A percentile compares a stretch with the other conserved stretches of the same genome.
Evolutionary conservation across 139 green algal genomes (phyloP).

Genomic region (Marvania coccoides): DNA sequence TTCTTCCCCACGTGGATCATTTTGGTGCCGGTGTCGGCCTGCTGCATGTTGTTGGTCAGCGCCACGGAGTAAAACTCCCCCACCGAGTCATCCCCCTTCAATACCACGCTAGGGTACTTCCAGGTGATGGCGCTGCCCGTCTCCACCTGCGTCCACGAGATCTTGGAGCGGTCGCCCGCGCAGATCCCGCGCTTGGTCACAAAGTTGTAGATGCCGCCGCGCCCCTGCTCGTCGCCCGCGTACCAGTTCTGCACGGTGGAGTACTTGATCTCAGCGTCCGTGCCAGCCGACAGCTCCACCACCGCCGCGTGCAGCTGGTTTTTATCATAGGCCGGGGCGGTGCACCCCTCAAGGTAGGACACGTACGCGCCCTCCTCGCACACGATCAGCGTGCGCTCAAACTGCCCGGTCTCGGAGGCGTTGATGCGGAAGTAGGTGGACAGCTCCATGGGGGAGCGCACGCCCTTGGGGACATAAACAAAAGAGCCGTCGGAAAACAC

Average conservation of each 20-base stretch:
- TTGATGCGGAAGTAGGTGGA: conserved; percentile 99
- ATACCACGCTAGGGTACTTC: conserved; percentile 95
- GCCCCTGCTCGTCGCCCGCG: conserved; percentile 81
- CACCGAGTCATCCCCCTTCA: conserved; percentile 87
- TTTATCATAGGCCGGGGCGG: conserved; percentile 86
- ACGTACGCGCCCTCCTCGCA: conserved; percentile 91
- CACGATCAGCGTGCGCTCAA: conserved; percentile 98
- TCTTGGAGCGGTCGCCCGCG: conserved; percentile 86
- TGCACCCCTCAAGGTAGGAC: conserved; percentile 97
- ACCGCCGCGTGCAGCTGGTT: conserved; percentile 98
- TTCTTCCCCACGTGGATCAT: conserved; percentile 99
- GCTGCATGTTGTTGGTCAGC: conserved; percentile 95
- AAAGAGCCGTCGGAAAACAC: conserved; percentile 98
- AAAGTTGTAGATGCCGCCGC: conserved; percentile 99
- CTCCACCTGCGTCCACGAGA: conserved; percentile 98
- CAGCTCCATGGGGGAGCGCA: conserved; percentile 95
- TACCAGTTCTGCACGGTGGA: conserved; percentile 99
- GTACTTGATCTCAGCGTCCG: conserved; percentile 98
- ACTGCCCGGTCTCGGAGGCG: conserved; percentile 91
- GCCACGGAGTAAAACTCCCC: conserved; percentile 99
- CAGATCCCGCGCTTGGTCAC: conserved; percentile 98
- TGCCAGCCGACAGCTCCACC: conserved; percentile 84
- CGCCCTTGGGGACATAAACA: conserved; percentile 96
- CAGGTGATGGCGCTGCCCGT: conserved; percentile 97
- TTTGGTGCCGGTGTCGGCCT: conserved; percentile 80